These are phyloP conservation scores for Erysimum cheiri DNA, from an alignment of 441 rosid species.

Conservation along the genomic window DNA sequence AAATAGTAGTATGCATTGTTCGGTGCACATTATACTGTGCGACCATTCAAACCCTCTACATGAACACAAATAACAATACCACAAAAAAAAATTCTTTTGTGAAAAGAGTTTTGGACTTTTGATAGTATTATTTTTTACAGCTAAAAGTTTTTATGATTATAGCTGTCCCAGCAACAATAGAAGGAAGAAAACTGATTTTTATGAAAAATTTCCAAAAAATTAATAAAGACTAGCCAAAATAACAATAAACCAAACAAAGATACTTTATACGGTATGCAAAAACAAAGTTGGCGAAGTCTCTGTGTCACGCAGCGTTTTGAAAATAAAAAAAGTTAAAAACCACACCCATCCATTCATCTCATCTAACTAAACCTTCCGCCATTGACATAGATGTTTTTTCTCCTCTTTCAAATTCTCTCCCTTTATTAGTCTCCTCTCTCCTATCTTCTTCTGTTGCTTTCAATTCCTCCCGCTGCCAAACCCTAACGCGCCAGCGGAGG, in stretches of 20 bases:
- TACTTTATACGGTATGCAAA: background rate
- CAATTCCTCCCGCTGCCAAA: constrained; percentile 31
- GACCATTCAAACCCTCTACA: too few relatives aligned
- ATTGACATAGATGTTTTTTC: constrained; percentile 28
- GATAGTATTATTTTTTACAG: too few relatives aligned
- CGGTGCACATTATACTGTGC: too few relatives aligned
- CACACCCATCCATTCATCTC: constrained; percentile 11
- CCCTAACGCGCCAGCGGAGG: constrained; percentile 29
- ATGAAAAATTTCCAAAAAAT: background rate
- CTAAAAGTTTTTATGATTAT: background rate
- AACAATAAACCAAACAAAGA: background rate
- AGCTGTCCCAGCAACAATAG: background rate
- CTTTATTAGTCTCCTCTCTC: background rate
- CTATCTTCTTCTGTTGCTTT: constrained; percentile 39
- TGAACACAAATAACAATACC: too few relatives aligned
- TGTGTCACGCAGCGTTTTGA: constrained; percentile 23
- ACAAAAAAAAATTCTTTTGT: too few relatives aligned
- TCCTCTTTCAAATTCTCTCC: constrained; percentile 16
- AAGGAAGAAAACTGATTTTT: background rate
- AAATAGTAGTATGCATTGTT: too few relatives aligned
- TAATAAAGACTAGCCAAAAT: background rate
- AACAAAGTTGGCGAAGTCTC: background rate
- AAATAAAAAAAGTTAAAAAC: constrained; percentile 6
- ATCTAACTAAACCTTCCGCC: constrained; percentile 1
- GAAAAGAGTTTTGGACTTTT: too few relatives aligned